Conservation (phyloP, 169 alveolate species). For the Plasmodium gaboni region DNA sequence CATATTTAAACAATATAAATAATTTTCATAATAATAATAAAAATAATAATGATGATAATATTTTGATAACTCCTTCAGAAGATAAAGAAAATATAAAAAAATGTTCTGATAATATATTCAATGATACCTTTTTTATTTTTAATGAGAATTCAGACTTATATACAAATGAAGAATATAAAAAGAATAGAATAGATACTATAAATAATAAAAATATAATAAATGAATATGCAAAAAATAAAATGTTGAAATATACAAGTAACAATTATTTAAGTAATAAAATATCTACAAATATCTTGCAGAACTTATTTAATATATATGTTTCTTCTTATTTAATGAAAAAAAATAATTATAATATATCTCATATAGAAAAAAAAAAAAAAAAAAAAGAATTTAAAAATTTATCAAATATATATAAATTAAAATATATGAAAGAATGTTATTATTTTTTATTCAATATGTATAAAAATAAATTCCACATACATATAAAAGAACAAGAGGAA, state of each 20-base stretch:
- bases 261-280: slow-evolving; percentile 15
- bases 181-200: slow-evolving; percentile 16
- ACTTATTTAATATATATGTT: slow-evolving; percentile 56
- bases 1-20: too few relatives aligned
- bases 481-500: slow-evolving; percentile 36
- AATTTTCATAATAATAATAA: background rate
- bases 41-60: background rate
- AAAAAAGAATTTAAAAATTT: background rate
- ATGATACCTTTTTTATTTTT: slow-evolving; percentile 50
- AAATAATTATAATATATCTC: slow-evolving; percentile 9
- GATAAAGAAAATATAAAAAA: background rate
- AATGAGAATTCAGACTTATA: slow-evolving; percentile 73
- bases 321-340: slow-evolving; percentile 47
- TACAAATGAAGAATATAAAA: slow-evolving; percentile 52
- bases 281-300: slow-evolving; percentile 33
- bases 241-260: background rate
- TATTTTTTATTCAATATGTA: slow-evolving; percentile 32
- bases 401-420: slow-evolving; percentile 15
- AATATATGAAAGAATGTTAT: slow-evolving; percentile 32
- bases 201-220: background rate
- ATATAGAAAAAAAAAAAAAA: slow-evolving; percentile 16
- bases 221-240: slow-evolving; percentile 8
- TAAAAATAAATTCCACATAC: slow-evolving; percentile 24
- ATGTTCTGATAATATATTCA: slow-evolving; percentile 18
- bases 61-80: background rate